phyloP scores from a whole-genome alignment of 1,139 yeast species.

The Yamadazyma songkhlaensis region DNA sequence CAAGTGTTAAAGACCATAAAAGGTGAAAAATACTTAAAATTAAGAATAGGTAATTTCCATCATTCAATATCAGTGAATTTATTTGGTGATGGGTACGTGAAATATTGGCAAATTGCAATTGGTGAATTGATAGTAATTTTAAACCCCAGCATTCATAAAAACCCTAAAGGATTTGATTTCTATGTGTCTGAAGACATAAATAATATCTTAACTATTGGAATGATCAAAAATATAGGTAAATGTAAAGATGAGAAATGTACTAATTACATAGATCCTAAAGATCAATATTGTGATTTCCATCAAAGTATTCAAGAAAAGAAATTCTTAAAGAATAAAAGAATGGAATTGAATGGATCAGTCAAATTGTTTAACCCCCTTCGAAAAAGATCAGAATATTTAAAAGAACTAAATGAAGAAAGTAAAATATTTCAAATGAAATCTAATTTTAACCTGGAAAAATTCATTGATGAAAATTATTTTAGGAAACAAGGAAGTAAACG shows the following conservation, averaged over 20 bases:
- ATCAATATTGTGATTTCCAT: constrained; percentile 16
- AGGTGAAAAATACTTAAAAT: constrained; percentile 51
- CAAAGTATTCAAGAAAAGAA: constrained; percentile 14
- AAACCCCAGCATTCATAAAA: constrained; percentile 59
- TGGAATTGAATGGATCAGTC: constrained; percentile 70
- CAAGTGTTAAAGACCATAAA: constrained; percentile 36
- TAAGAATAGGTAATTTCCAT: constrained; percentile 68
- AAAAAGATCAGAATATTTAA: constrained; percentile 8
- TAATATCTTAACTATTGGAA: constrained; percentile 69
- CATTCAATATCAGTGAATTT: constrained; percentile 56
- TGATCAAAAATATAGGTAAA: constrained; percentile 63
- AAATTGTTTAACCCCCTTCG: constrained; percentile 38
- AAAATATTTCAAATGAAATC: constrained; percentile 15
- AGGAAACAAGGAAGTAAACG: constrained; percentile 34
- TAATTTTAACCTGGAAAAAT: constrained; percentile 22
- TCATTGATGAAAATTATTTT: constrained; percentile 45
- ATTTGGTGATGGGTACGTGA: constrained; percentile 65
- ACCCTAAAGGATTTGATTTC: constrained; percentile 46
- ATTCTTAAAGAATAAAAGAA: constrained; percentile 39
- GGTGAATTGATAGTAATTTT: constrained; percentile 76
- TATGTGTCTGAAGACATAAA: constrained; percentile 50
- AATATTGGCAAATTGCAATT: constrained; percentile 66
- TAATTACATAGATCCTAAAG: constrained; percentile 10
- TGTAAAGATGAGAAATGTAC: constrained; percentile 57
- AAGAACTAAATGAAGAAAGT: constrained; percentile 15